Base-by-base conservation (phyloP, 202 grass and related monocot species). In the Hordeum pubiflorum region DNA sequence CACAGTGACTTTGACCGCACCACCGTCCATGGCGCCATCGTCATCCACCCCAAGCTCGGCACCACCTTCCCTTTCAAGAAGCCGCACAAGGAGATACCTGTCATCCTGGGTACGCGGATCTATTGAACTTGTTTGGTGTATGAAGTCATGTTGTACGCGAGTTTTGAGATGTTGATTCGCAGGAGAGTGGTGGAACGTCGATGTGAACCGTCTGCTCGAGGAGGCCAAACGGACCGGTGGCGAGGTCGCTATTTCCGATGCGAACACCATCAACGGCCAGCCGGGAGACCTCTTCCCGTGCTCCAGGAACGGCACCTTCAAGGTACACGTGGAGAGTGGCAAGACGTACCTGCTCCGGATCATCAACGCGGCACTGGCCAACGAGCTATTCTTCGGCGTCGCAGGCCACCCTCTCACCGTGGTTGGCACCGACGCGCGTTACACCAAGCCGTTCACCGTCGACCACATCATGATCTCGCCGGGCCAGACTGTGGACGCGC, bases 11-110 rank as follows among this genome's bases (percentile, higher is more conserved):
- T 79, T 38, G 61, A 82, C 60, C 86, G 91, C 24, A 86, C 84
- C 59, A 87, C 91, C 3, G 83, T 94, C 2, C 76, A 94, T 33
- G 89, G 91, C 17, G 83, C 89, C 10, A 79, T 94, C 63, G 29
- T 91, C 63, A 80, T 94, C 50, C 76, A 60, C 7, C 91, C 86
- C 4, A 58, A 10, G 33, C 8, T 24, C 40, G 21, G 73, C 22
- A 17, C 15, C 8, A 31, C 83, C n/a, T 94, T 82, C 29, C 59
- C 75, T 10, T 61, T 34, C 81, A 63, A 12, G 6, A 66, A 57
- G 17, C 84, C 73, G 1, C 10, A 84, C 40, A 8, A 5, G 72
- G 77, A 92, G 24, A 56, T 72, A 5, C 57, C 86, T 0, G 59
- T 94, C 69, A 50, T 93, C 62, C 74, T 93, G 5, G 87, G 84